phyloP scores from a whole-genome alignment of 768 basidiomycete species.

The Rhodotorula graminis region DNA sequence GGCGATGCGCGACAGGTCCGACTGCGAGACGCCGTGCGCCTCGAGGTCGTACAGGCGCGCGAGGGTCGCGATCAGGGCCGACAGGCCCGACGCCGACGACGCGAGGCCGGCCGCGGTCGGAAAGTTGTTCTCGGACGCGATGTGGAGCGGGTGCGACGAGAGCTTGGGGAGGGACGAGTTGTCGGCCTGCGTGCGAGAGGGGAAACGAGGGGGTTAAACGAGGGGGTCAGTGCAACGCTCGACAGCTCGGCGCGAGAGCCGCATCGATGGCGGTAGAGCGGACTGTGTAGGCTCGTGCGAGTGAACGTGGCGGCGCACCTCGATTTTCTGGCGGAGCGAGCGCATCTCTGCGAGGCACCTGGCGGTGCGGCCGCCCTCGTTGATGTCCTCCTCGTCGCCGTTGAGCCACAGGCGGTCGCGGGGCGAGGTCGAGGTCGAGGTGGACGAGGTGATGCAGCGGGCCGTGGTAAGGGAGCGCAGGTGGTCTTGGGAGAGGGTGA shows the following conservation, averaged over 20 bases:
- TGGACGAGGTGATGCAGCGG: conserved; percentile 46
- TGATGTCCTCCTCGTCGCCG: conserved; percentile 84
- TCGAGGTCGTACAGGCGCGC: conserved; percentile 73
- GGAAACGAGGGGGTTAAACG: not conserved
- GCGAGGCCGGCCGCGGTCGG: conserved; percentile 97
- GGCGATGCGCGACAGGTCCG: conserved; percentile 83
- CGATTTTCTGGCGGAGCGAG: conserved; percentile 66
- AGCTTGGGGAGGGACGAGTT: conserved; percentile 51
- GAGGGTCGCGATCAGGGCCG: conserved; percentile 85
- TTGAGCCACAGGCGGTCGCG: conserved; percentile 90
- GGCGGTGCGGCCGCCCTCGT: conserved; percentile 66
- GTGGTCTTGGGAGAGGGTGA: conserved; percentile 94
- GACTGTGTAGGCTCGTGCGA: no score
- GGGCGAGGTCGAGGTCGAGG: conserved; percentile 53
- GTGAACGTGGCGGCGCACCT: conserved; percentile 54
- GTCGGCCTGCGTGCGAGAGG: conserved; percentile 8
- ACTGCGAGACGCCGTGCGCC: conserved; percentile 54
- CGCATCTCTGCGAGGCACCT: conserved; percentile 87
- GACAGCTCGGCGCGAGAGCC: no score
- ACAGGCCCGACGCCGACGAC: conserved; percentile 94
- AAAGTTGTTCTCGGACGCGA: conserved; percentile 96
- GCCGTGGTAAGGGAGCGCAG: conserved; percentile 90
- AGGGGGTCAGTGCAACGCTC: no score
- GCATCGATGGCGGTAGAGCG: no score
- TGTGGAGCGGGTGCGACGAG: conserved; percentile 70